Evolutionary conservation across 768 basidiomycete genomes (phyloP), one percentile per base, ranked within the genome.

Genomic region (Megacollybia marginata): DNA sequence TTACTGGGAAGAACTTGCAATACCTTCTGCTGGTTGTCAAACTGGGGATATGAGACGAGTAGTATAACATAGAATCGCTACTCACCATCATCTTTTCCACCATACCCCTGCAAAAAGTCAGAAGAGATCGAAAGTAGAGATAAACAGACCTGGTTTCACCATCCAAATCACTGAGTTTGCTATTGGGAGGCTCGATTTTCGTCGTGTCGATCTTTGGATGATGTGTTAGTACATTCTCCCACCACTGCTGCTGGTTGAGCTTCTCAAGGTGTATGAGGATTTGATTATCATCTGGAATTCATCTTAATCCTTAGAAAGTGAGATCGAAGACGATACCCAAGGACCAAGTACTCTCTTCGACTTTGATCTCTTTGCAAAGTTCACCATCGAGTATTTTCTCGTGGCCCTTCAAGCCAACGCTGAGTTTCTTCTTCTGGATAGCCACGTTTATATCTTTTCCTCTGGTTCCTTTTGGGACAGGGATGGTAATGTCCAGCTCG

Each of bases 11-110:
- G 43, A 44, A 11, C 16, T 42, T 7, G 9, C 49, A 45, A 47
- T n/a, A 82, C 84, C 71, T 82, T 85, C 60, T 84, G 84, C 61
- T 86, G 84, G 54, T 87, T 86, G 59, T 88, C 86, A 54, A 85
- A 88, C 85, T 53, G 31, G 28, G 34, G n/a, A 40, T 15, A 6
- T 12, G 13, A 19, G 46, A 16, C 4, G 38, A n/a, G 46, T 16
- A 36, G 46, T 35, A 44, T 19, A 31, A 43, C 23, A 43, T 28
- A 49, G 13, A 45, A 32, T 23, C 47, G 13, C 19, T 20, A 66
- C 86, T 57, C 69, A 95, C 95, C 95, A 99, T 98, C 96, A 99
- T 99, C 74, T 99, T 99, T 68, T 99, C 96, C 4, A 99, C 96
- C 89, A 99, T 88, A 2, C 89, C 92, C 56, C 96, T 90, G 59